Evolutionary conservation across 2,329 filamentous ascomycete species (phyloP).

Genomic region (Anisogramma anomala): DNA sequence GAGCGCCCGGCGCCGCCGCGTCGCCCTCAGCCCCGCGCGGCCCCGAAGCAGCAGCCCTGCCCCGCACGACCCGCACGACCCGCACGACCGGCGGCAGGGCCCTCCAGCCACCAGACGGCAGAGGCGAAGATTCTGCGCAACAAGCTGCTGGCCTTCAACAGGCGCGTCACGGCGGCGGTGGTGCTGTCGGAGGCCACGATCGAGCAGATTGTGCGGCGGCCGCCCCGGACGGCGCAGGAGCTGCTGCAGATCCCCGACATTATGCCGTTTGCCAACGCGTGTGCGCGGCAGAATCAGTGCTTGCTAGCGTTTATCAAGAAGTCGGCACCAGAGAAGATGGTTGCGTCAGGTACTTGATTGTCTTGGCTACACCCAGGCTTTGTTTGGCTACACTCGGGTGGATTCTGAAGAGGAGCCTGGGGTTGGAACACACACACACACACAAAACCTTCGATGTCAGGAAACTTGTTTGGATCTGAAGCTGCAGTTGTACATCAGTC

Average conservation of each 20-base stretch:
- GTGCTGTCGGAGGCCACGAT: slow-evolving; percentile 1
- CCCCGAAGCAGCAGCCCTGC: no score
- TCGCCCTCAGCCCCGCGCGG: no score
- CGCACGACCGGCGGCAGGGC: no score
- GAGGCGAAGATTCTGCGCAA: slow-evolving; percentile 6
- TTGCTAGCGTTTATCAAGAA: slow-evolving; percentile 7
- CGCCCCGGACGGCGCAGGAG: neutral
- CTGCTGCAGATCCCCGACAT: slow-evolving; percentile 4
- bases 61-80: no score
- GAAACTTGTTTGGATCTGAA: neutral
- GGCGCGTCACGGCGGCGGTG: slow-evolving; percentile 2
- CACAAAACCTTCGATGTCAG: no score
- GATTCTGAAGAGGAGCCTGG: no score
- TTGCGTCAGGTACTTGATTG: neutral
- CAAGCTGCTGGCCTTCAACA: slow-evolving; percentile 8
- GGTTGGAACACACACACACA: no score
- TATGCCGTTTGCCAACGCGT: slow-evolving; percentile 6
- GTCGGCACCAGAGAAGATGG: neutral
- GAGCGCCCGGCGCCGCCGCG: no score
- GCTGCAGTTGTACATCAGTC: no score
- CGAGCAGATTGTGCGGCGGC: neutral
- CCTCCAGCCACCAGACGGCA: neutral
- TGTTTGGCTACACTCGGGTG: no score
- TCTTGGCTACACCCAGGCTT: neutral
- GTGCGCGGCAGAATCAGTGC: slow-evolving; percentile 5